Evolutionary conservation across 2,329 filamentous ascomycete species (phyloP), one percentile per base, ranked within the genome.

Genomic region (Colletotrichum horii): DNA sequence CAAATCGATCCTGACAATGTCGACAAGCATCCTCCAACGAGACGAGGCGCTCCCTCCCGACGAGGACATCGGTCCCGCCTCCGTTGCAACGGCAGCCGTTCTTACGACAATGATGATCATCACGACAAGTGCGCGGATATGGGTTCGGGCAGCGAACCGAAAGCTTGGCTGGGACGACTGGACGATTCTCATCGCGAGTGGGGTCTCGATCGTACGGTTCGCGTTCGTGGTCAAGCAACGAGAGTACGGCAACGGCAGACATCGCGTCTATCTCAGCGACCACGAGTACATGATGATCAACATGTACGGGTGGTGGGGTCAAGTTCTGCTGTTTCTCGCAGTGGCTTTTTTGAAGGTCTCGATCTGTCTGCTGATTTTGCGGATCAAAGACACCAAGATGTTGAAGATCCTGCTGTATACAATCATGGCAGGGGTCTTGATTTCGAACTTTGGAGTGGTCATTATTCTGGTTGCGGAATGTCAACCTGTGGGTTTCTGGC

Each of bases 291-390:
- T 80, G 70, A 80, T 78, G 43, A 82, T 84, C 75, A 85, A 84
- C 76, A 83, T 83, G 78, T 80, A 83, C 6, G 83, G 83, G 0
- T 87, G 84, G 85, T 78, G 81, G 43, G 84, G 83, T 4, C 85
- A 87, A 77, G 79, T 87, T 14, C 78, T 85, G 14, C 81, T 87
- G 1, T 87, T 87, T 62, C 79, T 80, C 7, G 82, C 81, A 36
- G 82, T 86, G 30, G 84, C 82, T 34, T 74, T 87, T 0, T 79
- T 87, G 48, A 87, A 87, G 70, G 79, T 83, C 12, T 87, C 85
- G 2, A 86, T 88, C 32, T 81, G 83, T 73, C 75, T 87, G 7
- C 78, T 88, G 7, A 77, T 87, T 2, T 77, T 87, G 4, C 83
- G 85, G 9, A 85, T 87, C 78, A 85, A 86, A 74, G 80, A 83